These are phyloP conservation scores for Asterella californica DNA, from an alignment of 225 moss, liverwort and hornwort species.

Conservation along the genomic window DNA sequence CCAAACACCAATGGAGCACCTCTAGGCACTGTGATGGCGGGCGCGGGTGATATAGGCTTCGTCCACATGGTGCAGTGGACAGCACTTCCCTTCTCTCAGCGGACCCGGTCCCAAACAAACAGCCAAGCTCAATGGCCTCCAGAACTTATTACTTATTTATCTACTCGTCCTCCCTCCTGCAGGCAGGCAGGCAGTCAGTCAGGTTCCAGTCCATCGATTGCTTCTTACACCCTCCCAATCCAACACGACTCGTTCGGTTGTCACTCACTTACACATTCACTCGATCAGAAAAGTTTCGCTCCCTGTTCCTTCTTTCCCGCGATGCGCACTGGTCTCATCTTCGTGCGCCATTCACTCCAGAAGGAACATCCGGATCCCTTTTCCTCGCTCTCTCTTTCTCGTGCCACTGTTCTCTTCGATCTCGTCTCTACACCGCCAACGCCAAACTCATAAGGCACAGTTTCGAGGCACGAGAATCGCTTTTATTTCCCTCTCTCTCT, in stretches of 20 bases:
- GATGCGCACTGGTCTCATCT: neutral
- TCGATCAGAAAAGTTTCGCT: neutral
- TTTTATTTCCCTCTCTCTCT: neutral
- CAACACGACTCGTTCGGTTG: too few relatives aligned
- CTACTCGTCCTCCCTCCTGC: neutral
- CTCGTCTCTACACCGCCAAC: neutral
- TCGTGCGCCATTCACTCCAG: neutral
- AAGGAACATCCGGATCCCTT: neutral
- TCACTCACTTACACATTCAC: too few relatives aligned
- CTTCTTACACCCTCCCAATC: neutral
- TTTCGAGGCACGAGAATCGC: neutral
- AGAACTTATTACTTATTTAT: neutral
- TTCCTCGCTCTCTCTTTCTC: neutral
- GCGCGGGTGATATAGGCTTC: conserved; percentile 17
- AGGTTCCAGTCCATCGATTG: conserved; percentile 1
- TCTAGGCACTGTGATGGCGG: conserved; percentile 1
- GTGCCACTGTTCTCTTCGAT: neutral
- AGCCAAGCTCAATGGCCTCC: neutral
- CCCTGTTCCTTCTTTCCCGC: neutral
- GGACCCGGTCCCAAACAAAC: neutral
- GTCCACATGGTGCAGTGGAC: conserved; percentile 26
- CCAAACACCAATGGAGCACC: neutral
- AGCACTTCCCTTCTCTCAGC: conserved; percentile 8
- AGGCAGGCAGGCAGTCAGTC: neutral
- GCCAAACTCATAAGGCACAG: neutral